Percentiles rank a stretch among this genome's conserved stretches.
Conservation (phyloP, 2,329 filamentous ascomycete species). For the Colletotrichum chrysophilum region DNA sequence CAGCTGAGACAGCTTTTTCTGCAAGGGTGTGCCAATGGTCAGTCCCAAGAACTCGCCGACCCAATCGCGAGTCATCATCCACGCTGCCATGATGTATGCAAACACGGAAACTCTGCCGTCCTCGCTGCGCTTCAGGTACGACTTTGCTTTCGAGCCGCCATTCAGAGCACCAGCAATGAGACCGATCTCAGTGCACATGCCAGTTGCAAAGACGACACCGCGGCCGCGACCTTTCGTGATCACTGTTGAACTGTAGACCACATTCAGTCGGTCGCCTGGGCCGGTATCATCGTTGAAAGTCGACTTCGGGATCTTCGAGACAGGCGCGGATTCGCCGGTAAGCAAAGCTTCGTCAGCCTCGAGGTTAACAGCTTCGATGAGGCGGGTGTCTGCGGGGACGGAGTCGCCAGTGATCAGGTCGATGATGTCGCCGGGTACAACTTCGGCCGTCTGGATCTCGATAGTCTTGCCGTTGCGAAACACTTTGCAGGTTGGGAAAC, state of each 20-base stretch:
- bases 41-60: conserved; percentile 53
- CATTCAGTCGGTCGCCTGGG: conserved; percentile 65
- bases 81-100: conserved; percentile 37
- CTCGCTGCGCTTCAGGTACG: conserved; percentile 46
- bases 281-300: conserved; percentile 47
- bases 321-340: conserved; percentile 68
- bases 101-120: conserved; percentile 39
- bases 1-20: conserved; percentile 72
- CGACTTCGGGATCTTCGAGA: conserved; percentile 54
- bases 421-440: conserved; percentile 64
- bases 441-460: conserved; percentile 42
- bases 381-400: conserved; percentile 64
- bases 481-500: conserved; percentile 47
- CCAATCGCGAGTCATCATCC: conserved; percentile 41
- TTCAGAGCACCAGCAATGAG: conserved; percentile 59
- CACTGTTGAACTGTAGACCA: conserved; percentile 67
- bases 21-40: conserved; percentile 68
- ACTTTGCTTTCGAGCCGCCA: conserved; percentile 33
- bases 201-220: conserved; percentile 66
- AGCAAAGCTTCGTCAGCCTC: conserved; percentile 71
- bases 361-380: conserved; percentile 66
- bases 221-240: conserved; percentile 65
- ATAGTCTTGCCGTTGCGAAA: conserved; percentile 46
- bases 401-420: conserved; percentile 61
- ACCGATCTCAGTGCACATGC: conserved; percentile 67